Evolutionary conservation across 2,329 filamentous ascomycete species (phyloP), one percentile per base, ranked within the genome.

Genomic region (Mycosphaerella arachidis): DNA sequence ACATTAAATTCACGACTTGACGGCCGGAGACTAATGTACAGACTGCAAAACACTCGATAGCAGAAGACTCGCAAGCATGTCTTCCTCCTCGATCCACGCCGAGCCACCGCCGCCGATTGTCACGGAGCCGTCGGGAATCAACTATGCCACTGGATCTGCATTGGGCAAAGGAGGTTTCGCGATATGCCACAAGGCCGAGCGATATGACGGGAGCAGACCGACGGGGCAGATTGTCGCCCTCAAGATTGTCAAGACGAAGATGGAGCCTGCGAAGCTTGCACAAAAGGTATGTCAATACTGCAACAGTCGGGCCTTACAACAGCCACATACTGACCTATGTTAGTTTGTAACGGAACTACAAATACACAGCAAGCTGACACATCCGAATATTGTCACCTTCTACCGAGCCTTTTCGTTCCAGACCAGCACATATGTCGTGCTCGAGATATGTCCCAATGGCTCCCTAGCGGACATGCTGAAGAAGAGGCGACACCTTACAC

Each of bases 381-480:
- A 99, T 72, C 89, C 90, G 56, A 96, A 97, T 74, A 93, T 99
- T 66, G 94, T 99, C 64, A 89, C 93, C 68, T 99, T 99, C 75
- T 86, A 96, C 70, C 87, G 93, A 68, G 94, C 94, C 35, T 99
- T 99, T 73, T 89, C 92, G 12, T 96, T 92, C 74, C 83, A 91
- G 66, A 87, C 85, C 65, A 92, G 88, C 74, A 97, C 94, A 59
- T 99, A 96, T 70, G 89, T 99, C 53, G 90, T 97, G 51, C 82
- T 99, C 30, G 93, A 99, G 74, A 80, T 99, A 48, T 99, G 94
- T 74, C 88, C 91, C 56, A 97, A 97, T 72, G 94, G 94, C 50
- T 97, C 92, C 20, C 84, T 99, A 18, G 96, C 96, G 86, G 94
- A 97, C 73, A 96, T 97, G 87, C 91, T 97, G 64, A 95, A 95